Evolutionary conservation across 2,329 filamentous ascomycete genomes (phyloP).

Genomic region (Didymella segeticola): DNA sequence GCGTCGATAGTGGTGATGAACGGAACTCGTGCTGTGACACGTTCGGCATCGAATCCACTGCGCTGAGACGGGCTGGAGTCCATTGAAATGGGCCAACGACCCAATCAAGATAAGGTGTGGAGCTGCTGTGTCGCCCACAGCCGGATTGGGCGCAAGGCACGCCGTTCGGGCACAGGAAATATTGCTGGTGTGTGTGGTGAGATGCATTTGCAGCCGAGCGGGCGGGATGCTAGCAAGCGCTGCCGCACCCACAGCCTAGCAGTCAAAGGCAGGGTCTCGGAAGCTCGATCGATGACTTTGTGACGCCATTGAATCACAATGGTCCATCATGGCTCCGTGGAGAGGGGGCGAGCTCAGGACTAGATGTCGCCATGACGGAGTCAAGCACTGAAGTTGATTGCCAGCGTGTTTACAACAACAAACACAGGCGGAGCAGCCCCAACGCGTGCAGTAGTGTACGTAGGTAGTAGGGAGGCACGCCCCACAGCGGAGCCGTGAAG

Average conservation of each 20-base stretch:
- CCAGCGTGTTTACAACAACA: constrained; percentile 14
- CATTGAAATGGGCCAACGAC: constrained; percentile 1
- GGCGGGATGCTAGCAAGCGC: constrained; percentile 17
- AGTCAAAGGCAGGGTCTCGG: constrained; percentile 16
- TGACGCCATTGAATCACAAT: constrained; percentile 12
- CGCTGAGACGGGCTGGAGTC: constrained; percentile 13
- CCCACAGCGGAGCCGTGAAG: constrained; percentile 28
- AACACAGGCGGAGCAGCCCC: constrained; percentile 3
- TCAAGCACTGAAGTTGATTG: neutral
- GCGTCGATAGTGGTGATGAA: constrained; percentile 2
- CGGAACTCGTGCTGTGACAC: constrained; percentile 23
- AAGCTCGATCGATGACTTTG: constrained; percentile 13
- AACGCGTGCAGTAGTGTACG: constrained; percentile 24
- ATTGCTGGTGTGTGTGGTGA: constrained; percentile 42
- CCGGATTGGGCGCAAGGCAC: constrained; percentile 25
- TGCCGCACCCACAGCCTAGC: constrained; percentile 20
- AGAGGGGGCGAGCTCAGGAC: constrained; percentile 1
- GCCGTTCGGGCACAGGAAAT: constrained; percentile 28
- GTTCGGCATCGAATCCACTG: constrained; percentile 18
- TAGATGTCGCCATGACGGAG: constrained; percentile 7
- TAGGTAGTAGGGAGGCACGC: constrained; percentile 19
- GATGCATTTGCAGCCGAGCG: constrained; percentile 31
- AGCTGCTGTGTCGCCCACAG: constrained; percentile 16
- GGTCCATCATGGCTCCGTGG: neutral
- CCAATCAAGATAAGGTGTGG: constrained; percentile 31